Conservation (phyloP, 768 basidiomycete genomes). For the Russula earlei region DNA sequence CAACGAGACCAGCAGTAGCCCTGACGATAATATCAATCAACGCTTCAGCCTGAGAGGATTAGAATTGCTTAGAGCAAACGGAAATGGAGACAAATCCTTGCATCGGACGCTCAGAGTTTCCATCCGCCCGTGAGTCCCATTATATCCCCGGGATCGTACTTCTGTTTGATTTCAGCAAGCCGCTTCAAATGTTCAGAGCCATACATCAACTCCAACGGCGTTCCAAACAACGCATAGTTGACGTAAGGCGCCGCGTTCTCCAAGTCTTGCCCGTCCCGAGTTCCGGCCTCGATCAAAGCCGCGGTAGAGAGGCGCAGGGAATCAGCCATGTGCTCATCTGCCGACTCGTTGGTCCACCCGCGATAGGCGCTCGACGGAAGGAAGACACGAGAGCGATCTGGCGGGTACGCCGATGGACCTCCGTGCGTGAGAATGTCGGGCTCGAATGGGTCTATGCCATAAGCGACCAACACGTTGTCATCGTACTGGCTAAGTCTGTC, state of each 20-base stretch:
- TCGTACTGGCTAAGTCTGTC: slow-evolving; percentile 25
- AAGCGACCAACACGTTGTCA: slow-evolving; percentile 33
- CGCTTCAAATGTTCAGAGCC: slow-evolving; percentile 37
- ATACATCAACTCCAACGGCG: slow-evolving; percentile 42
- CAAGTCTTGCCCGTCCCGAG: slow-evolving; percentile 32
- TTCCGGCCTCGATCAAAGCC: slow-evolving; percentile 34
- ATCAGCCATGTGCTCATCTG: slow-evolving; percentile 26
- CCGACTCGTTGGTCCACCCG: slow-evolving; percentile 33
- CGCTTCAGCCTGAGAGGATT: too few relatives aligned
- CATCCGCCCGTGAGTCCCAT: slow-evolving; percentile 36
- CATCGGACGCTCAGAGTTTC: too few relatives aligned
- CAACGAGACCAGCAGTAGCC: too few relatives aligned
- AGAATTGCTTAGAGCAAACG: too few relatives aligned
- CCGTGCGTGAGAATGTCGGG: slow-evolving; percentile 12
- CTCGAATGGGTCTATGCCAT: slow-evolving; percentile 24
- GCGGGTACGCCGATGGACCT: slow-evolving; percentile 15
- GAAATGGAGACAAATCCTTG: too few relatives aligned
- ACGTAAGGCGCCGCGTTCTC: slow-evolving; percentile 40
- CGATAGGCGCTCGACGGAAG: slow-evolving; percentile 23
- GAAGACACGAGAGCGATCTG: slow-evolving; percentile 10
- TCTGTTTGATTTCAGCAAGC: slow-evolving; percentile 33
- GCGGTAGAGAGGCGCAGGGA: background rate
- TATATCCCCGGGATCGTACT: slow-evolving; percentile 46
- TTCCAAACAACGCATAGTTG: slow-evolving; percentile 51
- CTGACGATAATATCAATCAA: too few relatives aligned